Conservation (phyloP, 2,329 filamentous ascomycete species). For the Thielaviopsis musarum region DNA sequence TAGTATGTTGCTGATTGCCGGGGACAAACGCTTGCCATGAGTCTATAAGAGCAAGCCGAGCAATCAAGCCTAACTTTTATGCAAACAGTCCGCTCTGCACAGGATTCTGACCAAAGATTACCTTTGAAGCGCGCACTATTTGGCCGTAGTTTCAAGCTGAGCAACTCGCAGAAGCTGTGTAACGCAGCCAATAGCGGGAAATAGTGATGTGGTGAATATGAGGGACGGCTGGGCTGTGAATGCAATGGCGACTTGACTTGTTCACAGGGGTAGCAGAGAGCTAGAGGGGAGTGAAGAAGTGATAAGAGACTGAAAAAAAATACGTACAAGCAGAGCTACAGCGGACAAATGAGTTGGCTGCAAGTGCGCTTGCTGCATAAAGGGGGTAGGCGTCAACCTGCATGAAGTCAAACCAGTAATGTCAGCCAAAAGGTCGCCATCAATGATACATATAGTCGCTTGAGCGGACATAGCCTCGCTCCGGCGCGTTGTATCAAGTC, state of each 20-base stretch:
- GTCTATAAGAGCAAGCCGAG: not conserved
- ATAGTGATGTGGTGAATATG: not conserved
- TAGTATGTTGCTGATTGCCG: not conserved
- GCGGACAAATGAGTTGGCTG: conserved; percentile 67
- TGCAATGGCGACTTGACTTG: not conserved
- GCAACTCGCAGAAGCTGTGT: not conserved
- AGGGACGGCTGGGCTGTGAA: not conserved
- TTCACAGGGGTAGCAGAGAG: not conserved
- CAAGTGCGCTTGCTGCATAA: conserved; percentile 62
- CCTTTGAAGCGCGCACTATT: not conserved
- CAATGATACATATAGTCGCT: not conserved
- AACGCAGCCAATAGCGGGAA: not conserved
- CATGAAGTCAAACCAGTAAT: conserved; percentile 13
- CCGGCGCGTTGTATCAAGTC: not conserved
- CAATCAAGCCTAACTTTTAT: not conserved
- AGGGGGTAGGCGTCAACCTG: conserved; percentile 59
- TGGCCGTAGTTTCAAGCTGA: not conserved
- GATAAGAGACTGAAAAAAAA: conserved; percentile 9
- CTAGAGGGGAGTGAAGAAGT: not conserved
- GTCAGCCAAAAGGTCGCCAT: not conserved
- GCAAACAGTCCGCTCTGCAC: not conserved
- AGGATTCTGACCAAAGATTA: not conserved
- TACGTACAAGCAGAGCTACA: conserved; percentile 53
- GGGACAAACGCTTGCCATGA: not conserved
- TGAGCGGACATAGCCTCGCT: not conserved